Evolutionary conservation across 2,329 filamentous ascomycete species (phyloP), one percentile per base, ranked within the genome.

Genomic region (Pseudogymnoascus sp.): DNA sequence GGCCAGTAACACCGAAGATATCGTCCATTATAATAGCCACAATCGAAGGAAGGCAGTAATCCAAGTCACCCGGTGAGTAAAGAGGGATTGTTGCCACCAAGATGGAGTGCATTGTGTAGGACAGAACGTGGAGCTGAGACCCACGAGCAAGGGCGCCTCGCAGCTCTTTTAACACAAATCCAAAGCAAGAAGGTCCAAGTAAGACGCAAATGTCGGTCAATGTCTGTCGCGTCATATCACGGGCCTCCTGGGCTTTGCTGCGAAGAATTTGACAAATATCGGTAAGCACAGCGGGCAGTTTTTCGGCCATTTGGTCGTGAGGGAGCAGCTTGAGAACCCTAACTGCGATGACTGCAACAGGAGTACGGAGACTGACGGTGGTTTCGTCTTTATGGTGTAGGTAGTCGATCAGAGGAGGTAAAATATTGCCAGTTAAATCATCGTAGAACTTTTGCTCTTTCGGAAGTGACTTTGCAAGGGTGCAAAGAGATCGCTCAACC

Each of bases 321-420:
- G 94, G 89, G 25, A 99, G 81, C 15, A 96, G 78, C 64, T 89
- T 89, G 60, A 99, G 79, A 13, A 97, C 81, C 74, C 96, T 96
- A 64, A 96, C 89, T 44, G 93, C 84, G 29, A 94, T 91, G 36
- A 97, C 84, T 27, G 92, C 92, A 4, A 96, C 89, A 0, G 93
- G 92, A 35, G 97, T 88, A 73, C 94, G 90, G 60, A 94, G 84
- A 76, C 92, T 96, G 74, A 99, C 93, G 59, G 92, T 92, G 1
- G 91, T 87, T 73, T 99, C 94, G 66, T 97, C 91, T 74, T 97
- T 97, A 69, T 96, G 87, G 69, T 97, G 92, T 29, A 97, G 83
- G 71, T 96, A 94, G 51, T 86, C 84, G n/a, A 88, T 82, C 33
- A 99, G 77, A 15, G 89, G 84, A 0, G 93, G 91, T 38, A 96